phyloP scores from a whole-genome alignment of 805 yeast genomes.

The Pachysolen tannophilus region DNA sequence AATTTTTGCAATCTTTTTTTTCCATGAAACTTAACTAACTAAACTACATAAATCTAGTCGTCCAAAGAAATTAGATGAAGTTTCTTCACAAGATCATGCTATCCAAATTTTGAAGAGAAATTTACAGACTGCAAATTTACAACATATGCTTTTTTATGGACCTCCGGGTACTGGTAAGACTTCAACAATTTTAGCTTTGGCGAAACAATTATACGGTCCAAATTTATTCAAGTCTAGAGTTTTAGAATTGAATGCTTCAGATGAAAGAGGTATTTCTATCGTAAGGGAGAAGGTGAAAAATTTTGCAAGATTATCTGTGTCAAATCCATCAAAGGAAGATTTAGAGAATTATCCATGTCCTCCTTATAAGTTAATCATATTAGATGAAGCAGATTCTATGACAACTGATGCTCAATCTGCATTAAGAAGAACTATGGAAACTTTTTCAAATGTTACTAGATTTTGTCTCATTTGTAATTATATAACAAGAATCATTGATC shows the following conservation, averaged over 20 bases:
- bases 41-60: slow-evolving; percentile 35
- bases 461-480: slow-evolving; percentile 94
- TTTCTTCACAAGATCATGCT: slow-evolving; percentile 88
- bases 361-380: slow-evolving; percentile 84
- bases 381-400: slow-evolving; percentile 98
- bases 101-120: slow-evolving; percentile 76
- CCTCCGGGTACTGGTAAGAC: slow-evolving; percentile 95
- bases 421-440: slow-evolving; percentile 88
- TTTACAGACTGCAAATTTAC: slow-evolving; percentile 71
- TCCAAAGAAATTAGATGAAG: slow-evolving; percentile 80
- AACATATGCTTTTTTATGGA: slow-evolving; percentile 88
- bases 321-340: slow-evolving; percentile 70
- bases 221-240: slow-evolving; percentile 59
- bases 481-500: slow-evolving; percentile 94
- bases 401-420: slow-evolving; percentile 96
- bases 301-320: slow-evolving; percentile 78
- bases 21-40: background rate
- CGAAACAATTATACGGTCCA: slow-evolving; percentile 76
- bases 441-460: slow-evolving; percentile 81
- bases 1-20: background rate
- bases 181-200: slow-evolving; percentile 77
- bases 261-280: slow-evolving; percentile 83
- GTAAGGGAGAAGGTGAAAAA: slow-evolving; percentile 80
- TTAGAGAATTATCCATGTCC: slow-evolving; percentile 83
- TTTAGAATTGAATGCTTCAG: slow-evolving; percentile 81